A percentile compares a stretch with the other conserved stretches of the same genome.
Evolutionary conservation across 2,329 filamentous ascomycete genomes (phyloP).

Genomic region (Aspergillus sergii): DNA sequence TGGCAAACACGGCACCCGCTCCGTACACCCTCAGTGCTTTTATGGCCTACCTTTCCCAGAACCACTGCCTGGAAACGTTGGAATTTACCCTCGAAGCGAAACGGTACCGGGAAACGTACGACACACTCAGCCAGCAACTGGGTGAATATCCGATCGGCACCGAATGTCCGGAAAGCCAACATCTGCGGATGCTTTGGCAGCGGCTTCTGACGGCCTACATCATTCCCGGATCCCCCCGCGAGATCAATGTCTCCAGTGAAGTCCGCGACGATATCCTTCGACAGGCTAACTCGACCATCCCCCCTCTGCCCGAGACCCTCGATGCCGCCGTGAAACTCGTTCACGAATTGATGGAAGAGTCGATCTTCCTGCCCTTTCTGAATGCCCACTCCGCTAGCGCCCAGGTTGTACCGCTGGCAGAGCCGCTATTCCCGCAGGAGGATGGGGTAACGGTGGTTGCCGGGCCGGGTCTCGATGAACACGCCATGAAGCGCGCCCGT

Average conservation of each 20-base stretch:
- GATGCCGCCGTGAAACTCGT: slow-evolving; percentile 85
- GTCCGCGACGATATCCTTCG: slow-evolving; percentile 80
- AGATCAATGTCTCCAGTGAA: slow-evolving; percentile 85
- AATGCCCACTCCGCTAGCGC: slow-evolving; percentile 63
- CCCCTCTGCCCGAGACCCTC: slow-evolving; percentile 75
- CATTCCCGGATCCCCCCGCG: slow-evolving; percentile 76
- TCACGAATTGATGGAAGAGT: slow-evolving; percentile 97
- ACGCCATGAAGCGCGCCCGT: slow-evolving; percentile 28
- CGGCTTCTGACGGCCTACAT: slow-evolving; percentile 91
- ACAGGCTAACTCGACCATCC: slow-evolving; percentile 58
- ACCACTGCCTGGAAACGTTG: slow-evolving; percentile 93
- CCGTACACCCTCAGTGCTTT: slow-evolving; percentile 92
- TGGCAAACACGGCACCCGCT: slow-evolving; percentile 80
- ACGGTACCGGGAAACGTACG: slow-evolving; percentile 73
- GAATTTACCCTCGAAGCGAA: slow-evolving; percentile 96
- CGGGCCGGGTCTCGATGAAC: slow-evolving; percentile 33
- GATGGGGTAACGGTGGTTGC: slow-evolving; percentile 38
- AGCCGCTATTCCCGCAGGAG: slow-evolving; percentile 42
- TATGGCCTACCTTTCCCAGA: slow-evolving; percentile 94
- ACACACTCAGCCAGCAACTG: slow-evolving; percentile 57
- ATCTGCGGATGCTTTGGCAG: slow-evolving; percentile 80
- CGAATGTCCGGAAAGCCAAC: slow-evolving; percentile 62
- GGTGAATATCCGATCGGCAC: slow-evolving; percentile 50
- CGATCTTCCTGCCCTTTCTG: slow-evolving; percentile 87
- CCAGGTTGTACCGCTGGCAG: slow-evolving; percentile 49